Evolutionary conservation across 768 basidiomycete genomes (phyloP), one percentile per base, ranked within the genome.

Genomic region (Hortiboletus campestris): DNA sequence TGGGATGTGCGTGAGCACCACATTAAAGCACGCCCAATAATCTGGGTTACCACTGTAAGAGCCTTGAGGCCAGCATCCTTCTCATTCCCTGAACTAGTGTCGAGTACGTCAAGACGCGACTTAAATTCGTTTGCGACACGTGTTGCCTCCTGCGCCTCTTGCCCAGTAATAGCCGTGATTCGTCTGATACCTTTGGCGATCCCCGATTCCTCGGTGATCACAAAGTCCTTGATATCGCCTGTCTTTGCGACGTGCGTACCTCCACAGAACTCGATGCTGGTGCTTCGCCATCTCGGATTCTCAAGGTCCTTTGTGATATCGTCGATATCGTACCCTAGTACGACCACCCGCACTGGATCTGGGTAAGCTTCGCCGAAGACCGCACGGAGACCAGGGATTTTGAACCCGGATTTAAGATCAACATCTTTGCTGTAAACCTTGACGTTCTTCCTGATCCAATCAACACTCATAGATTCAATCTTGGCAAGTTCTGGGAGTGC

Each of bases 241-340:
- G 97, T 99, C 74, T 87, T 91, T n/a, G 84, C 82, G 51, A 99
- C 97, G 69, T 99, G 97, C 84, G 97, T 99, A 72, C 97, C 97
- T 73, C 97, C 97, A 70, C 97, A 99, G 69, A 99, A 96, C 74
- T 99, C 97, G 59, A 97, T 84, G 70, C 91, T 94, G 12, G 96
- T 97, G 29, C 74, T 75, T 45, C 90, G 77, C 97, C 97, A 99
- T 73, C 88, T 92, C 4, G 88, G 85, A 71, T 94, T 95, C 64
- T 88, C 83, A 41, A 96, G 80, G 61, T 99, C 92, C 64, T 82
- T 79, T 19, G 84, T 74, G 51, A 99, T 94, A 62, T 94, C 91
- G 48, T 95, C 88, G 17, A 96, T 81, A 58, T 86, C 84, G 67
- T 82, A 93, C 71, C 92, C 96, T 20, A 99, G 78, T 3, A 92